Conservation (phyloP, 2,329 filamentous ascomycete species). For the Pyricularia pennisetigena region DNA sequence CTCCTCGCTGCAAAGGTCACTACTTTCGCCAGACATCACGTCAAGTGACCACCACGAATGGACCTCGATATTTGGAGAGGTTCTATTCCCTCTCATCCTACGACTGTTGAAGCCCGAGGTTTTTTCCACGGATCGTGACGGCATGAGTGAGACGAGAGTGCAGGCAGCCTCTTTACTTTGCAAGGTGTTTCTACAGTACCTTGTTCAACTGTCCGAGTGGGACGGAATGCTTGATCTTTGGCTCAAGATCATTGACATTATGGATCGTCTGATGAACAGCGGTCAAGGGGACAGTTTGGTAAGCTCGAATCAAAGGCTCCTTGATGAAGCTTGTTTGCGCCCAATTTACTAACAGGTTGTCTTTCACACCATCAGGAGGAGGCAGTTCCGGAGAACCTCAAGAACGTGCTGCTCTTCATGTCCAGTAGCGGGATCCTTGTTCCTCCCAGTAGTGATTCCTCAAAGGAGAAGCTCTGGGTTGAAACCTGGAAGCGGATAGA, state of each 20-base stretch:
- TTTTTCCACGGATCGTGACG: constrained; percentile 79
- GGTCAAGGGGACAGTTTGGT: constrained; percentile 84
- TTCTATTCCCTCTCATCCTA: constrained; percentile 83
- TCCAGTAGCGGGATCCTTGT: constrained; percentile 77
- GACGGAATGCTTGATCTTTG: constrained; percentile 86
- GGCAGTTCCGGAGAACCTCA: constrained; percentile 87
- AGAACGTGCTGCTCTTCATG: constrained; percentile 96
- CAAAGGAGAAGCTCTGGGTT: constrained; percentile 46
- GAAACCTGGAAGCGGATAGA: constrained; percentile 59
- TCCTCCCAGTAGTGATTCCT: constrained; percentile 49
- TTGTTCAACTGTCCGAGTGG: constrained; percentile 75
- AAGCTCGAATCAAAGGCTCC: constrained; percentile 26
- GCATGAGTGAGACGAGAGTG: constrained; percentile 92
- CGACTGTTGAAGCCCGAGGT: constrained; percentile 88
- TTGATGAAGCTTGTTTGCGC: not conserved
- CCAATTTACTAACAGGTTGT: constrained; percentile 5
- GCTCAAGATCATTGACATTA: constrained; percentile 84
- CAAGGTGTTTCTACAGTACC: constrained; percentile 91
- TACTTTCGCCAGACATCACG: constrained; percentile 76
- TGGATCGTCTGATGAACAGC: constrained; percentile 94
- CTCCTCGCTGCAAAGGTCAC: constrained; percentile 70
- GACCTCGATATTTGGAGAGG: constrained; percentile 90
- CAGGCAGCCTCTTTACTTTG: constrained; percentile 85
- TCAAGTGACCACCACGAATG: constrained; percentile 82
- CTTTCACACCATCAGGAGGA: constrained; percentile 56